A percentile compares a stretch with the other conserved stretches of the same genome.
Evolutionary conservation across 1,284 basidiomycete genomes (phyloP).

Genomic region (Fomitopsis betulina): DNA sequence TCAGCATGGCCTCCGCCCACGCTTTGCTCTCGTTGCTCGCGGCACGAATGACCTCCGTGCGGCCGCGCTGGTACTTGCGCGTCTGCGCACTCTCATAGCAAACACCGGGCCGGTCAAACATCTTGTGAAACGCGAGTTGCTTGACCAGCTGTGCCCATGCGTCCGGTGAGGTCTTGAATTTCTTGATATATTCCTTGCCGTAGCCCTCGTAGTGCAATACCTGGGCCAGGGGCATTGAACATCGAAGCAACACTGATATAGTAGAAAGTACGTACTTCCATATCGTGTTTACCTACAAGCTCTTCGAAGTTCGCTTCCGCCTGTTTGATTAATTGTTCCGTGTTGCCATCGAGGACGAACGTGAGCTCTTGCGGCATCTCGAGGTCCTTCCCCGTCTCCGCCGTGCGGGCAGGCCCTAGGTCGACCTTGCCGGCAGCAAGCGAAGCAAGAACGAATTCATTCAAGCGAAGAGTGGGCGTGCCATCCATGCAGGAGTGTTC

Average conservation of each 20-base stretch:
- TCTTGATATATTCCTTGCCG: slow-evolving; percentile 89
- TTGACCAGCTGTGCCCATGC: slow-evolving; percentile 95
- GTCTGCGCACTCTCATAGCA: slow-evolving; percentile 97
- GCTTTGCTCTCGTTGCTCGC: slow-evolving; percentile 81
- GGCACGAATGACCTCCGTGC: slow-evolving; percentile 93
- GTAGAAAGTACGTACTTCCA: slow-evolving; percentile 52
- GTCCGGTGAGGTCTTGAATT: slow-evolving; percentile 87
- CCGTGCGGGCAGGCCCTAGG: slow-evolving; percentile 45
- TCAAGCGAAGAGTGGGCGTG: slow-evolving; percentile 91
- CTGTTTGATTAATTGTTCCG: slow-evolving; percentile 48
- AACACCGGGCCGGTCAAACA: slow-evolving; percentile 75
- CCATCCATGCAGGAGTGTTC: slow-evolving; percentile 96
- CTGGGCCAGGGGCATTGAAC: slow-evolving; percentile 23
- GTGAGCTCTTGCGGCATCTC: slow-evolving; percentile 62
- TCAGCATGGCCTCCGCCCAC: slow-evolving; percentile 88
- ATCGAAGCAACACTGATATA: background rate
- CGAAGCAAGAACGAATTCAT: slow-evolving; percentile 88
- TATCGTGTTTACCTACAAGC: slow-evolving; percentile 77
- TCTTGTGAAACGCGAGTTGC: slow-evolving; percentile 92
- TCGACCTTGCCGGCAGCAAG: slow-evolving; percentile 80
- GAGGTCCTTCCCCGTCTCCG: slow-evolving; percentile 41
- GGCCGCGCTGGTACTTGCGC: slow-evolving; percentile 85
- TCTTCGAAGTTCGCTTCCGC: slow-evolving; percentile 71
- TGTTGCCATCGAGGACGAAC: slow-evolving; percentile 66
- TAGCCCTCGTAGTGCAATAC: slow-evolving; percentile 90